Conservation (phyloP, 2,329 filamentous ascomycete species). For the Xylaria sp. region DNA sequence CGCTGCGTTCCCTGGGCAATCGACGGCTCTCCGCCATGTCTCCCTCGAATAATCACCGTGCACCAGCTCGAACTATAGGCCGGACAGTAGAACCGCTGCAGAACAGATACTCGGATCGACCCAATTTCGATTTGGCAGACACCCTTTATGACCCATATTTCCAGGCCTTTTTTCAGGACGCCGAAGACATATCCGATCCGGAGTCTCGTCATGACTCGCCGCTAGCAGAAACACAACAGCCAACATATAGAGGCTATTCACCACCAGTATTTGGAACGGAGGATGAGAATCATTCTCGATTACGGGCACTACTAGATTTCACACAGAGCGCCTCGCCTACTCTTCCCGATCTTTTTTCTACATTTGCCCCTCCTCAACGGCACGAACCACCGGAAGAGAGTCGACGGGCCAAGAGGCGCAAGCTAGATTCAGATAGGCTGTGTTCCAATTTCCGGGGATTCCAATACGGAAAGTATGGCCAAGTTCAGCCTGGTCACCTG, state of each 20-base stretch:
- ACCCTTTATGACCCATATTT: constrained; percentile 16
- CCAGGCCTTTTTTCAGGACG: constrained; percentile 29
- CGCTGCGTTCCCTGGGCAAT: constrained; percentile 51
- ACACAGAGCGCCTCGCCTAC: constrained; percentile 37
- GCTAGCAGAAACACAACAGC: neutral
- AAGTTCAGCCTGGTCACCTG: constrained; percentile 83
- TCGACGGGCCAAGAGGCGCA: constrained; percentile 73
- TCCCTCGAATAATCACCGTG: constrained; percentile 38
- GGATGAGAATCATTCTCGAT: constrained; percentile 37
- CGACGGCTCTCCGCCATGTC: constrained; percentile 45
- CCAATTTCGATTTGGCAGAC: constrained; percentile 8
- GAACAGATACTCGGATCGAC: constrained; percentile 24
- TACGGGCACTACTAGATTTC: constrained; percentile 45
- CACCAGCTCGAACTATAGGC: constrained; percentile 35
- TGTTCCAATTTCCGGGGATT: constrained; percentile 66
- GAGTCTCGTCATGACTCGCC: neutral
- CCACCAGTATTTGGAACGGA: constrained; percentile 28
- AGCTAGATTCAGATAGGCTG: constrained; percentile 71
- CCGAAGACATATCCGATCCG: neutral
- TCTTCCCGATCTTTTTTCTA: constrained; percentile 45
- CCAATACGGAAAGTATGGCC: constrained; percentile 86
- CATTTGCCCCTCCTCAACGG: constrained; percentile 40
- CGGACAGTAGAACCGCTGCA: constrained; percentile 40
- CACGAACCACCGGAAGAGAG: constrained; percentile 47
- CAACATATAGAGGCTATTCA: neutral